These are phyloP conservation scores for Suillus americanus DNA, from an alignment of 768 basidiomycete species.

Conservation along the genomic window DNA sequence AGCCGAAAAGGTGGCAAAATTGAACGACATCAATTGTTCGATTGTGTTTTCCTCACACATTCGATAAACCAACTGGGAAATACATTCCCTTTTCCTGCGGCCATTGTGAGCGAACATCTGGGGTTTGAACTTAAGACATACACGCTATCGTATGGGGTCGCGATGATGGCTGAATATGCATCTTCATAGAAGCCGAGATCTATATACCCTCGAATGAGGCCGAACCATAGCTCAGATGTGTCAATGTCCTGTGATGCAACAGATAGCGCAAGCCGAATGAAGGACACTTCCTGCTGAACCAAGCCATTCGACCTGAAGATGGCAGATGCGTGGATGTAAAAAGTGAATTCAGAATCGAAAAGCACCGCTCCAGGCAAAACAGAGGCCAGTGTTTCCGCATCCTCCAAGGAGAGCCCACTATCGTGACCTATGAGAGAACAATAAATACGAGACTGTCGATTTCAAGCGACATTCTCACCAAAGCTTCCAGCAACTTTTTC, in stretches of 20 bases:
- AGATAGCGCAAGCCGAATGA: constrained; percentile 81
- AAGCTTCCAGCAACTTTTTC: constrained; percentile 76
- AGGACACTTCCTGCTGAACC: constrained; percentile 64
- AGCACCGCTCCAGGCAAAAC: constrained; percentile 60
- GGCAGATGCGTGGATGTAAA: constrained; percentile 75
- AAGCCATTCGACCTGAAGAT: constrained; percentile 65
- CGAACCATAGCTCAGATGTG: constrained; percentile 75
- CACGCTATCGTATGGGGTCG: constrained; percentile 75
- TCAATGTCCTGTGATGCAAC: constrained; percentile 53
- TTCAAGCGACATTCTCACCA: constrained; percentile 45
- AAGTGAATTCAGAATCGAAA: constrained; percentile 64
- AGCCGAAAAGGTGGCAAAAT: constrained; percentile 80
- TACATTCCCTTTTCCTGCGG: constrained; percentile 75
- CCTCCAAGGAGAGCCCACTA: constrained; percentile 54
- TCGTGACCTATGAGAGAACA: constrained; percentile 40
- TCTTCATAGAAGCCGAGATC: constrained; percentile 79
- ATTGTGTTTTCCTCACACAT: constrained; percentile 92
- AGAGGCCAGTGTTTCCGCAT: constrained; percentile 57
- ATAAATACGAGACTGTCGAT: neutral
- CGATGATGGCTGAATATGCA: constrained; percentile 79
- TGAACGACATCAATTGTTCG: constrained; percentile 73
- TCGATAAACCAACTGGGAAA: constrained; percentile 78
- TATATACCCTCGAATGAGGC: constrained; percentile 71
- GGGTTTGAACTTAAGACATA: constrained; percentile 42
- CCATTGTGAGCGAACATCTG: constrained; percentile 12